Evolutionary conservation across 805 yeast genomes (phyloP), one percentile per base, ranked within the genome.

Genomic region (Candida incommunis): DNA sequence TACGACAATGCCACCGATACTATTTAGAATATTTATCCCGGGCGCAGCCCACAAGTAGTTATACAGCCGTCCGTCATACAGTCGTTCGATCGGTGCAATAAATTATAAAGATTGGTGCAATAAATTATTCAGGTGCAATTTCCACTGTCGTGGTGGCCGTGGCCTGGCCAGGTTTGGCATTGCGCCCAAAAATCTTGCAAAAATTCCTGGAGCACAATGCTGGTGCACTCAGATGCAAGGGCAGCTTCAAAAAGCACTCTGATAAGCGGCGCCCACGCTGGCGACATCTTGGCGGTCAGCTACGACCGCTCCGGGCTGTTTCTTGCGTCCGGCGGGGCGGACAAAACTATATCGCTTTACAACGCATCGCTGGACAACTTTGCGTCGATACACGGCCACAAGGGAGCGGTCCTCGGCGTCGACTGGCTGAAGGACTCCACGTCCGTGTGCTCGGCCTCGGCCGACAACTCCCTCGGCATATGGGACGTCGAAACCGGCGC

Each of bases 271-370:
- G 37, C 37, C n/a, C 37, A 31, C n/a, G 18, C 20, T 16, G 37
- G 37, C 20, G 37, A 31, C 20, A 31, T 78, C 0, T 61, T 75
- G 16, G 58, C 75, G 2, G 69, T 72, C 3, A 63, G 67, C 42
- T 80, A 80, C 62, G 75, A 67, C 54, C 60, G 56, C 2, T 60
- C 64, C 22, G 88, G 86, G 0, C 55, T 63, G 3, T 50, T 60
- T 4, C 59, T 80, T 18, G 88, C 81, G 0, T 69, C 86, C 2
- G 81, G 78, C 3, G 82, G 87, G 2, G 49, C 66, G 16, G 90
- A 82, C 43, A 46, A 42, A 26, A 24, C 49, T n/a, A 42, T 52
- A 31, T 62, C 62, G 20, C 52, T 74, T 22, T 74, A 78, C 78
- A 59, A 62, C 25, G 7, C 37, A n/a, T 9, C 37, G 11, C n/a